phyloP scores from a whole-genome alignment of 2,329 filamentous ascomycete genomes.

The Erysiphe pisi region DNA sequence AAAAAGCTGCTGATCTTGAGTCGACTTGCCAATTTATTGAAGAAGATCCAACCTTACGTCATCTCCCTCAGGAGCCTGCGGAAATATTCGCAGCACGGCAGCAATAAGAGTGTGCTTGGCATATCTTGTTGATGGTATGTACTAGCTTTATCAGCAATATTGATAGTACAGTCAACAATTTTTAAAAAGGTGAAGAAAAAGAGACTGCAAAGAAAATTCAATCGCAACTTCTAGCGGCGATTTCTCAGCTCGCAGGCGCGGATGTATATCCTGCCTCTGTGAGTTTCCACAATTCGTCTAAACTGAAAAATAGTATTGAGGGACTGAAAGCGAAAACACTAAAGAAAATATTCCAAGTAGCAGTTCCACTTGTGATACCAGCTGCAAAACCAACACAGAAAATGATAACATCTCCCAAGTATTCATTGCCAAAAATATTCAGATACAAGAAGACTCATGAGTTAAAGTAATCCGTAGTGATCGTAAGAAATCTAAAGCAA shows the following conservation, averaged over 20 bases:
- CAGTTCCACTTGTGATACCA: no score
- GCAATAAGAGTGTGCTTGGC: not conserved
- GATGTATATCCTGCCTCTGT: not conserved
- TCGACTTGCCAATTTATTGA: not conserved
- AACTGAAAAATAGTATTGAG: no score
- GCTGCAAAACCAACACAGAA: no score
- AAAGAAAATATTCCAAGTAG: no score
- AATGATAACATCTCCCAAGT: no score
- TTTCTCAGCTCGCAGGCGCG: not conserved
- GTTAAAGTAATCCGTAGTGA: not conserved
- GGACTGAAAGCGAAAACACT: no score
- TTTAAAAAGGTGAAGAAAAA: not conserved
- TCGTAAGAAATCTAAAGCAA: not conserved
- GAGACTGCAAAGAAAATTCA: not conserved
- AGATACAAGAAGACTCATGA: not conserved
- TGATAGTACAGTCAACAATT: not conserved
- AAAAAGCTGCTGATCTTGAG: not conserved
- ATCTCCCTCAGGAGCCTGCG: not conserved
- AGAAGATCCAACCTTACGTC: not conserved
- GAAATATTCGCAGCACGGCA: not conserved
- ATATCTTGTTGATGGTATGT: not conserved
- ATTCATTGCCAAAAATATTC: not conserved
- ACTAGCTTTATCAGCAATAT: not conserved
- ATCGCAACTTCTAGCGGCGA: not conserved
- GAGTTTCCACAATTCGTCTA: not conserved